Conservation (phyloP, 2,329 filamentous ascomycete genomes). For the Sordariomycetes sp. region DNA sequence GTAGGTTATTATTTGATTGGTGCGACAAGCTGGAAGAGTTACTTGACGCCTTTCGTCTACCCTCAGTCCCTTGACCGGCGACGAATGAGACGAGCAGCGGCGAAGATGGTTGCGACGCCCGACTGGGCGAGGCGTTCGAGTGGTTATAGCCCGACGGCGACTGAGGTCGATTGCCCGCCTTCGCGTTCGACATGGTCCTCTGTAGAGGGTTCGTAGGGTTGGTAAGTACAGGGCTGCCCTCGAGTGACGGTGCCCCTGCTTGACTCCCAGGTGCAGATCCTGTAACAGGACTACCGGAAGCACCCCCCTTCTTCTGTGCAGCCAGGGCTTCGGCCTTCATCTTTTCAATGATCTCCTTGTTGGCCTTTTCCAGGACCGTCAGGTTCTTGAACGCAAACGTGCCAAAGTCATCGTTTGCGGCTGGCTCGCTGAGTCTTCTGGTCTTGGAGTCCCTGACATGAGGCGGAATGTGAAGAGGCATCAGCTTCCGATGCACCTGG, state of each 20-base stretch:
- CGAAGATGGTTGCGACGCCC: slow-evolving; percentile 58
- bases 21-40: slow-evolving; percentile 79
- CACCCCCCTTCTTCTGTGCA: slow-evolving; percentile 42
- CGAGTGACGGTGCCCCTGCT: slow-evolving; percentile 56
- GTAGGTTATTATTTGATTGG: slow-evolving; percentile 55
- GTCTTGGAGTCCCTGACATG: slow-evolving; percentile 89
- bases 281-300: slow-evolving; percentile 33
- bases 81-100: slow-evolving; percentile 96
- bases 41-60: slow-evolving; percentile 81
- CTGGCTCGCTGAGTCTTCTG: slow-evolving; percentile 82
- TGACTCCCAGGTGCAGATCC: slow-evolving; percentile 32
- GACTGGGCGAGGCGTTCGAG: slow-evolving; percentile 76
- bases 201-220: slow-evolving; percentile 74
- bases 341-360: slow-evolving; percentile 98
- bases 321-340: slow-evolving; percentile 83
- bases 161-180: slow-evolving; percentile 66
- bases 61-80: slow-evolving; percentile 69
- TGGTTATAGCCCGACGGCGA: slow-evolving; percentile 79
- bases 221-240: slow-evolving; percentile 76
- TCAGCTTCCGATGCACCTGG: slow-evolving; percentile 77
- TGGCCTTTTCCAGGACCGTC: slow-evolving; percentile 91
- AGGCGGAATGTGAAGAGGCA: slow-evolving; percentile 92
- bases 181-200: slow-evolving; percentile 74
- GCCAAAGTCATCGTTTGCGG: slow-evolving; percentile 85
- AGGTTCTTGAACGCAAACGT: slow-evolving; percentile 96